Percentiles rank a stretch among this genome's conserved stretches.
Evolutionary conservation across 352 stramenopile species (phyloP).

Genomic region (Phytophthora quininea): DNA sequence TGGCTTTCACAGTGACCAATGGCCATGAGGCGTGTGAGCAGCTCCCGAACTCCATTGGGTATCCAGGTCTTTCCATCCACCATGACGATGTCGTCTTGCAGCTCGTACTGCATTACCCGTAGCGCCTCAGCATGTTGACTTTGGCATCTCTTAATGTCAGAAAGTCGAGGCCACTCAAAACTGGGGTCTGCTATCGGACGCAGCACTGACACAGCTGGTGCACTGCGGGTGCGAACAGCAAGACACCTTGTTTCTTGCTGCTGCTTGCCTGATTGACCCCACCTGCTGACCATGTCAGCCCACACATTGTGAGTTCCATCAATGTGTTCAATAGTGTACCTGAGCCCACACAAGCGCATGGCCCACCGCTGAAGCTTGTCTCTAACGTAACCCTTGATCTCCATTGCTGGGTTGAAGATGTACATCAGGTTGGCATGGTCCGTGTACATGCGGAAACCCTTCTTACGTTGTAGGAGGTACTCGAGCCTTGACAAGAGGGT

Average conservation of each 20-base stretch:
- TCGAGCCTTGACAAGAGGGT: constrained; percentile 8
- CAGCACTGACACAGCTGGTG: too few species aligned
- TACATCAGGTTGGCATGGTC: neutral
- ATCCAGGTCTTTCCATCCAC: neutral
- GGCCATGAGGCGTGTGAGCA: neutral
- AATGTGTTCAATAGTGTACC: neutral
- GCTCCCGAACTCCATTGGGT: neutral
- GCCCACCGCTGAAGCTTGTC: neutral
- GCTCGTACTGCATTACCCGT: neutral
- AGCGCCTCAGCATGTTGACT: neutral
- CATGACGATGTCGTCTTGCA: neutral
- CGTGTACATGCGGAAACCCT: neutral
- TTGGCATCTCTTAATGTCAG: neutral
- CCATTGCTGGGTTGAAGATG: neutral
- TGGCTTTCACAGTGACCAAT: constrained; percentile 8
- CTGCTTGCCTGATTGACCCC: neutral
- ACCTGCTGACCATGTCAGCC: neutral
- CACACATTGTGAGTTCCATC: neutral
- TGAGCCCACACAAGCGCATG: neutral
- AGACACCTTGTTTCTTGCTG: neutral
- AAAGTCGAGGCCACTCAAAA: neutral
- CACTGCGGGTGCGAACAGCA: too few species aligned
- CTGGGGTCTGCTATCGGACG: too few species aligned
- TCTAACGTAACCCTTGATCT: neutral
- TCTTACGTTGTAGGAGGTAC: constrained; percentile 17